Evolutionary conservation across 441 rosid genomes (phyloP).

Genomic region (Croton setiger): DNA sequence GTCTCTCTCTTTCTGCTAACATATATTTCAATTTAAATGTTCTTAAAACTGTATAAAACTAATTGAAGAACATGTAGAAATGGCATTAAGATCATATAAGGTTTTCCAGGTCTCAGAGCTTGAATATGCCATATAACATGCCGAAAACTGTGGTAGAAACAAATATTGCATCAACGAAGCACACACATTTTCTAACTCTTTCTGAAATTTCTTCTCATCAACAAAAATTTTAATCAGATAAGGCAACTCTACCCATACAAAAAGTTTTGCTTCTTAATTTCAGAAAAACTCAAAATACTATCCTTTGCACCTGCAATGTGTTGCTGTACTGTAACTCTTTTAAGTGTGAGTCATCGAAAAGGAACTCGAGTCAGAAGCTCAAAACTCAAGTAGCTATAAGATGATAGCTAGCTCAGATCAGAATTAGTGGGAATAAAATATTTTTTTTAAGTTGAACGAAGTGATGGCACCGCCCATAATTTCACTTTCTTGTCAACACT

Average conservation of each 20-base stretch:
- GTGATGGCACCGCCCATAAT: slow-evolving; percentile 79
- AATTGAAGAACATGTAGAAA: no score
- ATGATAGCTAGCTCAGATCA: no score
- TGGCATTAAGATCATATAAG: no score
- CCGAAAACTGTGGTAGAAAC: not conserved
- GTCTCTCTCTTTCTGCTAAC: no score
- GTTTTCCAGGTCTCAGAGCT: no score
- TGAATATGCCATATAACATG: no score
- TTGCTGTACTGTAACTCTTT: slow-evolving; percentile 1
- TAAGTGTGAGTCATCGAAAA: slow-evolving; percentile 3
- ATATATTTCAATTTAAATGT: no score
- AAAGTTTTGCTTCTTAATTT: not conserved
- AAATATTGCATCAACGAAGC: not conserved
- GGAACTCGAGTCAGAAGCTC: slow-evolving; percentile 7
- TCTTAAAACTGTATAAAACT: no score
- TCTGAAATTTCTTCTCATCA: not conserved
- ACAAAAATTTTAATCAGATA: slow-evolving; percentile 3
- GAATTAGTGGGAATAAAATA: not conserved
- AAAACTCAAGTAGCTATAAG: slow-evolving; percentile 6
- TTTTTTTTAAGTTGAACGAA: slow-evolving; percentile 13
- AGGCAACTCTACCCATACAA: not conserved
- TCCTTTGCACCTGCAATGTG: not conserved
- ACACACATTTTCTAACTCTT: not conserved
- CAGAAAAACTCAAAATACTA: not conserved
- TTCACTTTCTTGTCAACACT: slow-evolving; percentile 89